Percentiles rank a stretch among this genome's conserved stretches.
Conservation (phyloP, 306 rosid genomes). For the Sechiopsis laciniata region DNA sequence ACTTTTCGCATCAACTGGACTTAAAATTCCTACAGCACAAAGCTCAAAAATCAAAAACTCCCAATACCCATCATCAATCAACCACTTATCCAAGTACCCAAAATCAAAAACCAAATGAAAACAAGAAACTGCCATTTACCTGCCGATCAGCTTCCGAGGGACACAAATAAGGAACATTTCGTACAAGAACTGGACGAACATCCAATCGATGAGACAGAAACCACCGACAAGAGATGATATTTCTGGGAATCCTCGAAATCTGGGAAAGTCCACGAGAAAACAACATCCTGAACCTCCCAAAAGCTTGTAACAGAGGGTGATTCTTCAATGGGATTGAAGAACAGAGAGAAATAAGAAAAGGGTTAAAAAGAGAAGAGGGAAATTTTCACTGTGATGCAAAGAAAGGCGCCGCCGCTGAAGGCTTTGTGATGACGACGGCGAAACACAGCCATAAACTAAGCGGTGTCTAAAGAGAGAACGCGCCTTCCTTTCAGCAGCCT, state of each 20-base stretch:
- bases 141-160: constrained; percentile 30
- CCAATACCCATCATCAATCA: background rate
- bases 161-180: constrained; percentile 21
- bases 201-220: constrained; percentile 31
- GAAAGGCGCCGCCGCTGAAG: constrained; percentile 12
- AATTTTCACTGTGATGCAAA: background rate
- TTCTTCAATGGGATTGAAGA: no score
- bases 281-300: constrained; percentile 34
- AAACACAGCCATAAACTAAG: background rate
- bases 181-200: constrained; percentile 27
- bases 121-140: constrained; percentile 27
- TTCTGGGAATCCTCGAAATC: constrained; percentile 46
- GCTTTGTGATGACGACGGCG: constrained; percentile 20
- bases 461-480: background rate
- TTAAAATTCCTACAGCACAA: background rate
- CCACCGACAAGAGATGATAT: constrained; percentile 40
- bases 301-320: background rate
- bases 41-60: background rate
- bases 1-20: background rate
- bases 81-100: background rate
- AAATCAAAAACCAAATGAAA: background rate
- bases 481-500: background rate
- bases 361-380: background rate
- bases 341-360: background rate
- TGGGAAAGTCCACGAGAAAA: constrained; percentile 46